Evolutionary conservation across 1,284 basidiomycete genomes (phyloP), one percentile per base, ranked within the genome.

Genomic region (Ganoderma multipileum): DNA sequence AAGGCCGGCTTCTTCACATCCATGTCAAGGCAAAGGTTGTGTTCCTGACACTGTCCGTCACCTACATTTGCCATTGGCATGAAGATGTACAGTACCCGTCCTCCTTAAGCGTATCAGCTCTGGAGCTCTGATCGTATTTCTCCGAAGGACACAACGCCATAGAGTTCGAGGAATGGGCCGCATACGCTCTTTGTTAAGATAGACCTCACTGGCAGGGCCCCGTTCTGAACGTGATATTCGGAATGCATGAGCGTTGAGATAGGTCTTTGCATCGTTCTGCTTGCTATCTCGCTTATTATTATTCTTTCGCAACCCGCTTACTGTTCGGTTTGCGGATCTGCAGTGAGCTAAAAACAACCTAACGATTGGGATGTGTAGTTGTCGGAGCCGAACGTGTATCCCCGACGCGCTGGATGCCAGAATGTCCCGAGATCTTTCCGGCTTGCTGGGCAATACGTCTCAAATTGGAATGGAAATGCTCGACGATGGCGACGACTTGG

Each of bases 371-470:
- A 16, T 5, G 28, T n/a, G n/a, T n/a, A n/a, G n/a, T n/a, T 28
- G 52, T 54, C 26, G 52, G n/a, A 63, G 65, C 44, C 44, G 47
- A 23, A 11, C 2, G 47, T 23, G 47, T 23, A 9, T 50, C n/a
- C 12, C 23, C 3, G 47, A 50, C 11, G 5, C 14, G 47, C 47
- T 26, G 11, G 12, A 18, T 26, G 52, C 52, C 52, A 47, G 23
- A 23, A n/a, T 65, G 68, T 61, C 44, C 70, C 70, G 70, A 71
- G 39, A 58, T 65, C 55, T 68, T 41, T 36, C 70, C 70, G 70
- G 55, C 12, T 30, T 61, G 6, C 50, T 42, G 26, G 5, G 57
- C 63, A 52, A 61, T 61, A 58, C 65, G 6, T 52, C 47, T 52
- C 47, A 52, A 28, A 26, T 16, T 28, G 11, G 47, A 26, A 14